Base-by-base conservation (phyloP, 2,329 filamentous ascomycete species). In the Ceratocystis diversiconidia region DNA sequence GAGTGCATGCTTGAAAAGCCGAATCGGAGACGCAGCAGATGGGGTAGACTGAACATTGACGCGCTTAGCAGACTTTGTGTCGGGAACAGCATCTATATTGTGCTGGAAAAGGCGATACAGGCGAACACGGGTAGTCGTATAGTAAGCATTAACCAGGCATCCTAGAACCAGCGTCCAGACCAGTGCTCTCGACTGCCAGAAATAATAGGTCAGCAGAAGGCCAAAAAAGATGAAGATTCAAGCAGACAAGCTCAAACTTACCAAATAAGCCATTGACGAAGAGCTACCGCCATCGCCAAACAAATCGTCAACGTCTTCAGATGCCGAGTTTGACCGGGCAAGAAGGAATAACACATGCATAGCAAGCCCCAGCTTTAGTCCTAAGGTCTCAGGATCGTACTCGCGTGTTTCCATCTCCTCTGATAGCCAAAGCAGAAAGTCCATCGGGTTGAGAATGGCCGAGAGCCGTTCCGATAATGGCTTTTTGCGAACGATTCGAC, bases 331-430 rank as follows among this genome's bases (percentile, higher is more conserved):
- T 66, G 91, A 90, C 70, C 90, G 84, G 36, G 91, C 88, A 69
- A 97, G 76, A 64, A 96, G 79, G 73, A 96, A 92, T 41, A 87
- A 70, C 50, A 95, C 76, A 75, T 97, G 97, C 71, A 92, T 79
- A 0, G 73, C 81, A 32, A 96, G 70, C 4, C 91, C 92, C 19
- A 95, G 78, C 63, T 89, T 85, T 4, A 85, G 83, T 30, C 90
- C 88, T 74, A 90, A 87, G 44, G 85, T 77, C 70, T 89, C 87
- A 22, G 92, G 90, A 70, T 96, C 89, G 85, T 91, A 95, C 71
- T 96, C 89, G 72, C 88, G 86, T 32, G 90, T 90, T 73, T 96
- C 92, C 68, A 99, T 82, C 76, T 96, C 90, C 74, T 97, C 92
- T 0, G 90, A 95, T 1, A 95, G 76, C 88, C 90, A 96, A 19